phyloP scores from a whole-genome alignment of 2,329 filamentous ascomycete genomes.

The Gnomoniopsis smithogilvyi region DNA sequence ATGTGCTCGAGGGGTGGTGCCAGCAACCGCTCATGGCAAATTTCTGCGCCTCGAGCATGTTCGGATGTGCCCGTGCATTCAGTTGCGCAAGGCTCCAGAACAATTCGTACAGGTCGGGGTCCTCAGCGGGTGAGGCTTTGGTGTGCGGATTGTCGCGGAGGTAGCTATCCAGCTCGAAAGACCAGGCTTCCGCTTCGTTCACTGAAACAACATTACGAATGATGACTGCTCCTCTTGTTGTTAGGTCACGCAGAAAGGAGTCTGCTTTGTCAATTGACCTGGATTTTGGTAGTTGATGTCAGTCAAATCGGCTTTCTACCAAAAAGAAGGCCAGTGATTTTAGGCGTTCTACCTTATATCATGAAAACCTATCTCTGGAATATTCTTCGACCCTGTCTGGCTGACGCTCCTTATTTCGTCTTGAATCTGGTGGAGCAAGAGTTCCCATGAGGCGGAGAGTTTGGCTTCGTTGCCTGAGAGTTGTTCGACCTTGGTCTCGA shows the following conservation, averaged over 20 bases:
- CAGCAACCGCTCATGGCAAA: constrained; percentile 49
- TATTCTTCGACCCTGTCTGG: constrained; percentile 30
- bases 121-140: constrained; percentile 27
- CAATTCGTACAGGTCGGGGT: constrained; percentile 33
- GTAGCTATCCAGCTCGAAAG: constrained; percentile 50
- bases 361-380: constrained; percentile 40
- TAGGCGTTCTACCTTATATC: constrained; percentile 27
- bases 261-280: constrained; percentile 1
- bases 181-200: constrained; percentile 37
- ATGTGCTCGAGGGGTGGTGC: constrained; percentile 41
- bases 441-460: constrained; percentile 36
- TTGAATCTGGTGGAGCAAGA: constrained; percentile 34
- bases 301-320: neutral
- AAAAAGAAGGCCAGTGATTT: neutral
- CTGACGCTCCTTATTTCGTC: constrained; percentile 36
- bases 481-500: constrained; percentile 36
- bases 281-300: neutral
- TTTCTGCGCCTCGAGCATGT: constrained; percentile 38
- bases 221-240: constrained; percentile 29
- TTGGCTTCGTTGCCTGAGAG: constrained; percentile 35
- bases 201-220: constrained; percentile 30
- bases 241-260: constrained; percentile 27
- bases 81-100: constrained; percentile 40
- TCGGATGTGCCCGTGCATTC: constrained; percentile 35
- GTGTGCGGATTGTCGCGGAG: constrained; percentile 44